Evolutionary conservation across 2,329 filamentous ascomycete genomes (phyloP), one percentile per base, ranked within the genome.

Genomic region (Trichoderma sp.): DNA sequence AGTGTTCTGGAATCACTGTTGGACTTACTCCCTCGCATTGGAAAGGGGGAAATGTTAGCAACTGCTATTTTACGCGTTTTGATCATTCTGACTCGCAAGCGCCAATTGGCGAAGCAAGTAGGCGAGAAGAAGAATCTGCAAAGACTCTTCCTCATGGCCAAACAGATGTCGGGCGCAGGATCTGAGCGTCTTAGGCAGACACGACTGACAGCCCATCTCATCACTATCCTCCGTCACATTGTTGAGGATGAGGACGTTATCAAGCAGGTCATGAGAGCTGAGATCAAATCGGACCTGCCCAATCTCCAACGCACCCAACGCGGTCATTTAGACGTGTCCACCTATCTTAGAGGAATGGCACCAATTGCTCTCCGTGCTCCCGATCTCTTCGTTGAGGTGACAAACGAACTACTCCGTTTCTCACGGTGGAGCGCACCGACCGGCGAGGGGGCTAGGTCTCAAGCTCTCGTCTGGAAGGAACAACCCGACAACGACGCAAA

Each of bases 161-260:
- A 96, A 78, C 95, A 98, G 78, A 87, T 98, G 69, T 90, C 93
- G 24, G 92, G 91, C 30, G 86, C 89, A 34, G 91, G 92, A 7
- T 92, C 93, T 34, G 87, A 91, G 66, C 90, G 90, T 66, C 86
- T 99, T 11, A 84, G 82, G 70, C 83, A 85, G 51, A 83, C 82
- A 2, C 83, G 82, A 65, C 80, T 87, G 49, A 82, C 83, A 3
- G 79, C 83, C 26, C 86, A 91, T 68, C 91, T 97, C 74, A 90
- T 98, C 86, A 87, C 95, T 14, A 90, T 97, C 64, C 83, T 99
- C 54, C 90, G 96, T 51, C 96, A 99, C 76, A 90, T 99, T 72
- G 88, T 98, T 66, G 96, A 99, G 79, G 96, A 99, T 75, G 93
- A 97, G 60, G 90, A 94, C 21, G 96, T 91, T 2, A 86, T 98